Evolutionary conservation across 352 stramenopile species (phyloP), one percentile per base, ranked within the genome.

Genomic region (Phytophthora cryptogea): DNA sequence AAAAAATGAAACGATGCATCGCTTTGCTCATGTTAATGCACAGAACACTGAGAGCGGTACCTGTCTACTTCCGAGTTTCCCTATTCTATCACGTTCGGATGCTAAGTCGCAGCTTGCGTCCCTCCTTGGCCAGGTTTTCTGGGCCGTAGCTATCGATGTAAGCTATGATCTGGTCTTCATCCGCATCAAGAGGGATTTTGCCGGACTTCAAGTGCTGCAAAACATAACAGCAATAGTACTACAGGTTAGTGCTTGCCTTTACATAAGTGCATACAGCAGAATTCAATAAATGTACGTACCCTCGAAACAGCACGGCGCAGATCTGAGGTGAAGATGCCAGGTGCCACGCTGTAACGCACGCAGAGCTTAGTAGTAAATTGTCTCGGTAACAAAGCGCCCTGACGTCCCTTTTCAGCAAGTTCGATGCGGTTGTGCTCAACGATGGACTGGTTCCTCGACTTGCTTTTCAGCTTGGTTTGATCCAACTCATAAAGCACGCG

Each of bases 331-430:
- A 88, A 92, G 47, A 90, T 89, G 10, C 86, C 86, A 1, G 86
- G 83, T 0, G 83, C 77, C 14, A 93, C 74, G 7, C 59, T 65
- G 55, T 84, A 92, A 14, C 75, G 80, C 32, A 92, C 79, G 43
- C 83, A 91, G 20, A 94, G 68, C 57, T 88, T 89, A 9, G 86
- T 94, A 0, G 82, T 83, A 46, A 94, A 93, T 55, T 90, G 83
- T 7, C 75, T 80, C 6, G 86, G 85, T 10, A 94, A 52, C 28
- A 90, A 53, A 0, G 76, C 74, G 14, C 81, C 70, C 46, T 77
- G 74, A 17, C 62, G 64, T 8, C 74, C 81, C 10, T 68, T 73
- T 16, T 80, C 46, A 35, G 66, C 53, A 13, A 76, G 61, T 1
- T 62, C 66, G 6, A 76, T 42, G 33, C 74, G 78, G 54, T 90